A percentile compares a stretch with the other conserved stretches of the same genome.
Conservation (phyloP, 345 rosid species). For the Corchorus olitorius region DNA sequence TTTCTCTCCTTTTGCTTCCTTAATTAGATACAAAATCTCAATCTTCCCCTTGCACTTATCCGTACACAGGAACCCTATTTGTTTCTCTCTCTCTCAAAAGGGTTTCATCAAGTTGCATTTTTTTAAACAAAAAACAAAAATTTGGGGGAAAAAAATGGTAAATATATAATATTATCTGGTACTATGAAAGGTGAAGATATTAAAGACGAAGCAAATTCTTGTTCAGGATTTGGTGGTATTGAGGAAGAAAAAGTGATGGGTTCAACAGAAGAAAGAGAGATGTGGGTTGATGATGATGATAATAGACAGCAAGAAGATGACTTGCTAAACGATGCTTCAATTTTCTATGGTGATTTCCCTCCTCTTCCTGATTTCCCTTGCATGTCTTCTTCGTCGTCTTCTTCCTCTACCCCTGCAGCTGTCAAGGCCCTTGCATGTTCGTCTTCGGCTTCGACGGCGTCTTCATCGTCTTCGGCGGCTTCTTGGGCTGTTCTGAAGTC, state of each 20-base stretch:
- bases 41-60: slow-evolving; percentile 40
- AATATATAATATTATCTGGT: not conserved
- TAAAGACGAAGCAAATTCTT: slow-evolving; percentile 22
- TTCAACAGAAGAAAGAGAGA: slow-evolving; percentile 39
- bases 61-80: slow-evolving; percentile 41
- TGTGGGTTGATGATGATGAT: slow-evolving; percentile 45
- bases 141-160: not conserved
- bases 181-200: slow-evolving; percentile 32
- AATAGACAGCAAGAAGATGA: slow-evolving; percentile 47
- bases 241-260: slow-evolving; percentile 26
- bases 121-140: not conserved
- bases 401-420: slow-evolving; percentile 81
- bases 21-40: slow-evolving; percentile 24
- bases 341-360: slow-evolving; percentile 70
- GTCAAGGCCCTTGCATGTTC: slow-evolving; percentile 52
- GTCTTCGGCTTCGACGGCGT: slow-evolving; percentile 56
- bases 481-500: slow-evolving; percentile 81
- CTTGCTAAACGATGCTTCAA: slow-evolving; percentile 53
- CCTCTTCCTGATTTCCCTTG: slow-evolving; percentile 81
- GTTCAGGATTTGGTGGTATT: slow-evolving; percentile 33
- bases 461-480: slow-evolving; percentile 69
- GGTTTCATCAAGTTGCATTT: slow-evolving; percentile 19
- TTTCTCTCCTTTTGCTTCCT: slow-evolving; percentile 40
- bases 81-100: slow-evolving; percentile 7
- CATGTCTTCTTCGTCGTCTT: slow-evolving; percentile 97